Evolutionary conservation across 1,139 yeast genomes (phyloP), one percentile per base, ranked within the genome.

Genomic region (Saccharomyces hybrid): DNA sequence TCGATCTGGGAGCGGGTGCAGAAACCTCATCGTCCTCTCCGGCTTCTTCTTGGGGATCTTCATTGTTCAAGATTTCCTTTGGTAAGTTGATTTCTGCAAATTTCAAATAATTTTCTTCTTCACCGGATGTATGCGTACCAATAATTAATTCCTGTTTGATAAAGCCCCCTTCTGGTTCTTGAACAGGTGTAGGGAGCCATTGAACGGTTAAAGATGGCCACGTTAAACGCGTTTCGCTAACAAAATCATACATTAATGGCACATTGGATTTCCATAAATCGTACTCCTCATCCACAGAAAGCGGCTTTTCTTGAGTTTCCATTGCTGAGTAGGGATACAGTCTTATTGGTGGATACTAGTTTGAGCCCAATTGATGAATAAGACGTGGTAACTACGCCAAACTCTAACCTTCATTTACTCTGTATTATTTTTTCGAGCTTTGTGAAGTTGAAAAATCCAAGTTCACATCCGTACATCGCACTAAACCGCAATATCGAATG

Each of bases 101-200:
- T 66, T 93, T 87, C 59, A 93, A 70, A 68, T 82, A 88, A 67
- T 93, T 88, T 3, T 79, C 79, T 54, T 84, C 95, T 55, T 81
- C 84, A 2, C 89, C 95, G 0, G 91, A 81, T 0, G 98, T 88
- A 66, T 88, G 91, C 0, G 99, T 93, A 11, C 97, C 96, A 47
- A 91, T 71, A 25, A 91, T 69, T 54, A 93, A 69, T 48, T 71
- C 66, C 57, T 74, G 76, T 28, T 68, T 66, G 7, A 38, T 38
- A 16, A 38, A 38, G 7, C 44, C 44, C 9, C 8, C 8, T 9
- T 38, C n/a, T 16, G 26, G 7, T 9, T 38, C 25, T 38, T 38
- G 44, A 9, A 38, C 25, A 38, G 44, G 44, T 14, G 50, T 31
- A 0, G 90, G 90, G 16, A 85, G 71, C 89, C 93, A 86, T 70